Evolutionary conservation across 768 basidiomycete species (phyloP), one percentile per base, ranked within the genome.

Genomic region (Hericium alpestre): DNA sequence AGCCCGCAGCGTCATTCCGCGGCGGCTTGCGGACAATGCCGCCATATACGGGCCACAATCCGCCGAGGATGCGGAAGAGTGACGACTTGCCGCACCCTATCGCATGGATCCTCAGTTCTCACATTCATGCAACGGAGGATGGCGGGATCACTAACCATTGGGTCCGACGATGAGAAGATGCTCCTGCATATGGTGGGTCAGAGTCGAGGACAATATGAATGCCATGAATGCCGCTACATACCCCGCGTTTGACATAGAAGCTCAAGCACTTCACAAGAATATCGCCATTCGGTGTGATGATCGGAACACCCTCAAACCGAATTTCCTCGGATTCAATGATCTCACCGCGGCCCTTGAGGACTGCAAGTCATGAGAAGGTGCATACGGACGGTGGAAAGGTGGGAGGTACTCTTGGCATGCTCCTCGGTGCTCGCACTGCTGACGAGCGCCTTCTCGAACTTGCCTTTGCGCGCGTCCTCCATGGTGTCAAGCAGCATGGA

Each of bases 271-370:
- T 81, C 54, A 99, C 79, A 4, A 99, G 78, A 15, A 98, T 79
- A 64, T 98, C 95, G 6, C 94, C 94, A 61, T 96, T 97, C 1
- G 95, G 95, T 11, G 93, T 94, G 25, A 98, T 85, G 58, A 99
- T 93, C 0, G 95, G 95, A 1, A 99, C 95, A 57, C 86, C 79
- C 63, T 94, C 88, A 62, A 99, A 96, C 38, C 83, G 77, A 65
- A 99, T 96, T 59, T 93, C 90, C 39, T 93, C 89, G 0, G 90
- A 87, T 61, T 88, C 84, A 37, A 91, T 76, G 27, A 95, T 75
- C 65, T 84, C 72, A 1, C 95, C 95, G 38, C 87, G 80, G 5
- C 88, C 83, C 57, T 79, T 76, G 27, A 95, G 76, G 50, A 94
- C 93, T 95, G 62, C 8, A 18, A 38, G 20, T 3, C 56, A 40